Evolutionary conservation across 73 alveolate genomes (phyloP), one percentile per base, ranked within the genome.

Genomic region (Paramecium primaurelia): DNA sequence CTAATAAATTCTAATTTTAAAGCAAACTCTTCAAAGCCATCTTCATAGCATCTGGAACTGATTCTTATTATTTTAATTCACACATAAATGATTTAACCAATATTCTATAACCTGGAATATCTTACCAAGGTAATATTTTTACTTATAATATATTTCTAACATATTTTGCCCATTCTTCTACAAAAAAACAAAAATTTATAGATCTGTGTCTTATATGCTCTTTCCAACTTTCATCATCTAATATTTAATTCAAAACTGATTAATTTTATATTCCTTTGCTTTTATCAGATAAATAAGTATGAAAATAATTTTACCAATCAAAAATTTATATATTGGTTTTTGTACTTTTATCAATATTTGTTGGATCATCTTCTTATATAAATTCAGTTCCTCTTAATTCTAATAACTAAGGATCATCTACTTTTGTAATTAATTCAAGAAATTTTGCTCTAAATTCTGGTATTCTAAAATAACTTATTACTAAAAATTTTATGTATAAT

Each of bases 381-480:
- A 77, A 77, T 77, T 77, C 89, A 26, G 89, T 77, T 77, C 89
- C 89, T 38, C 89, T 36, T 38, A 38, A n/a, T 42, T 77, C 89
- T 4, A 32, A 40, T 18, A 77, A 42, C 28, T 18, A 20, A 8
- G 89, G 89, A 77, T 77, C 89, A 77, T 77, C 89, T 1, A 40
- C 25, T 38, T 77, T 77, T 0, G 8, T 38, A 2, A 77, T 77
- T 34, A 42, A 44, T 20, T 77, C 89, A 5, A 77, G 26, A 20
- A 77, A 34, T 37, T 77, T 77, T 0, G 49, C 89, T 42, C 89
- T 37, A 32, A 38, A 77, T 18, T 40, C 40, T 77, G 89, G 89
- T 0, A 77, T 26, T 77, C 89, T 18, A 42, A 77, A 77, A 42
- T 77, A 77, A 7, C 49, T 20, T 0, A 77, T 26, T 34, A 77